These are phyloP conservation scores for Rhodotorula sp. DNA, from an alignment of 1,284 basidiomycete species.

Conservation along the genomic window DNA sequence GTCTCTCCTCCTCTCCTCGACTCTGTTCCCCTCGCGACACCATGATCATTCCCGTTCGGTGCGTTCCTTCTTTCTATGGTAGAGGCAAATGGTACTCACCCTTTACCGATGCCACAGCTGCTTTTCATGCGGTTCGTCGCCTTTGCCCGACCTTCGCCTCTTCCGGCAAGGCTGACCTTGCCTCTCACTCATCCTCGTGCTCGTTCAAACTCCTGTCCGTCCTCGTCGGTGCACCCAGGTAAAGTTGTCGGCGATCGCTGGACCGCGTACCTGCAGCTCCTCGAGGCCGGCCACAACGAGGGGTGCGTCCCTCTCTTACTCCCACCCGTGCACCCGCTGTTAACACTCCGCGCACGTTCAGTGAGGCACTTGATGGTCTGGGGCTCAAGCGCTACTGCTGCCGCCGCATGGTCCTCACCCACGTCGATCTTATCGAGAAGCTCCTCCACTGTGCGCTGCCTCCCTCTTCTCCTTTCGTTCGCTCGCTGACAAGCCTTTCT, in stretches of 20 bases:
- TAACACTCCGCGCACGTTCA: constrained; percentile 47
- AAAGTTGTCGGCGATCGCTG: constrained; percentile 68
- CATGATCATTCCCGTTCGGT: constrained; percentile 78
- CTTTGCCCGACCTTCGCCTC: no score
- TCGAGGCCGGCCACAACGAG: constrained; percentile 76
- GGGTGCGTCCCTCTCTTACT: constrained; percentile 61
- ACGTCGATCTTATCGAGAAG: constrained; percentile 61
- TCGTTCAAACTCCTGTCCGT: not conserved
- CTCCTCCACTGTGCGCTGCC: constrained; percentile 35
- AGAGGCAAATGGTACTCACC: accelerated
- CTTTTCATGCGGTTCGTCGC: not conserved
- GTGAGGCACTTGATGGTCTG: constrained; percentile 88
- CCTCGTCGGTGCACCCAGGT: not conserved
- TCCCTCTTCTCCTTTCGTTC: not conserved
- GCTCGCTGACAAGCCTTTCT: not conserved
- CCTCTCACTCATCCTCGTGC: no score
- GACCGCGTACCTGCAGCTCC: constrained; percentile 76
- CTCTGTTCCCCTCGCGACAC: no score
- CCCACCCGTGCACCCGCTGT: not conserved
- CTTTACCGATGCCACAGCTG: not conserved
- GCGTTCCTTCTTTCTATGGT: constrained; percentile 68
- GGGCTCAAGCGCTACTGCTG: constrained; percentile 95
- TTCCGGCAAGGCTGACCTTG: not conserved
- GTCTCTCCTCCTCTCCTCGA: no score
- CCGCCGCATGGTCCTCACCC: constrained; percentile 94